These are phyloP conservation scores for Clavispora carvajalis DNA, from an alignment of 805 yeast species.

Conservation along the genomic window DNA sequence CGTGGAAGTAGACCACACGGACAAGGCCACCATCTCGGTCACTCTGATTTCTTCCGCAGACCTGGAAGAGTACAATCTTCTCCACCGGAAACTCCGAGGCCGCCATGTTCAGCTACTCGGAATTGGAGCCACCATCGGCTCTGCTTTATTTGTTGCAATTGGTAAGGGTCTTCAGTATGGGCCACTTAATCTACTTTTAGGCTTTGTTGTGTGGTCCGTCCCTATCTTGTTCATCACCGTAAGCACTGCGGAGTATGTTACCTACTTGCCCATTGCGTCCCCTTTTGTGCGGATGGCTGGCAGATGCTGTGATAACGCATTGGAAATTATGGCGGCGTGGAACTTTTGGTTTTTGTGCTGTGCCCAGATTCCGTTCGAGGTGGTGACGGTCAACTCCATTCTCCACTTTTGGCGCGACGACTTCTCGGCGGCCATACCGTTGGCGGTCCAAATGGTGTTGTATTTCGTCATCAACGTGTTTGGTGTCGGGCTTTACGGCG, in stretches of 20 bases:
- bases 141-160: constrained; percentile 71
- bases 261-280: constrained; percentile 69
- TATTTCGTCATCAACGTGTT: constrained; percentile 49
- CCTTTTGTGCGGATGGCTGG: constrained; percentile 75
- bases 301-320: constrained; percentile 68
- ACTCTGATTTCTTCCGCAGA: background rate
- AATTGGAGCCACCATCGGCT: constrained; percentile 79
- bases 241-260: constrained; percentile 74
- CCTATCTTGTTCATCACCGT: constrained; percentile 65
- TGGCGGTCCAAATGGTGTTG: constrained; percentile 58
- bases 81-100: constrained; percentile 47
- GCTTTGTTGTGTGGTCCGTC: constrained; percentile 63
- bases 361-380: constrained; percentile 76
- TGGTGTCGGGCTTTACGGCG: constrained; percentile 49
- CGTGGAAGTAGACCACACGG: background rate
- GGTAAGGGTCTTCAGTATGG: constrained; percentile 68
- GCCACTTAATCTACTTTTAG: constrained; percentile 61
- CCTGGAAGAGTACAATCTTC: constrained; percentile 2
- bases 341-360: constrained; percentile 74
- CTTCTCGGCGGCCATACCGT: constrained; percentile 65
- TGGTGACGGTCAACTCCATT: constrained; percentile 73
- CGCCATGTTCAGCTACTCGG: constrained; percentile 77
- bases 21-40: background rate
- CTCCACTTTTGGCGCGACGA: constrained; percentile 79
- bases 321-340: constrained; percentile 75